A percentile compares a stretch with the other conserved stretches of the same genome.
These are phyloP conservation scores for Penicillium sp. DNA, from an alignment of 2,329 filamentous ascomycete genomes.

Conservation along the genomic window DNA sequence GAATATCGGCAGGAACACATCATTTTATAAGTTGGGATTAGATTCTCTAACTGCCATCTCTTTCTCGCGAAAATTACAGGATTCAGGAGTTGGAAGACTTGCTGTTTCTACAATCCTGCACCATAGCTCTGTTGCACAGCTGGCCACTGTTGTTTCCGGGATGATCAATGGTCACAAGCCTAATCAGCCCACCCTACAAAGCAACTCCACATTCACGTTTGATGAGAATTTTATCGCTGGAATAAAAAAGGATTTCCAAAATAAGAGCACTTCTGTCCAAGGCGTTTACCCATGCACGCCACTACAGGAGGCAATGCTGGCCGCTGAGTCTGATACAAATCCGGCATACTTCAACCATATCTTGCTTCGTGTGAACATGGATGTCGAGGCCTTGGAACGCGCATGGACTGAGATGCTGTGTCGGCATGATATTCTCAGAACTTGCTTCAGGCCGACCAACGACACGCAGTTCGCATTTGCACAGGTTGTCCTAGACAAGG, in stretches of 20 bases:
- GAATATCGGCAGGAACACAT: constrained; percentile 63
- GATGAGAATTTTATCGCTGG: constrained; percentile 29
- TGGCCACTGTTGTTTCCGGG: constrained; percentile 46
- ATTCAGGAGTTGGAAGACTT: constrained; percentile 49
- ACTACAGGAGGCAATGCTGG: constrained; percentile 85
- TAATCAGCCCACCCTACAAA: background rate
- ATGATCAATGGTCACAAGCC: constrained; percentile 1
- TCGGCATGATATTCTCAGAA: constrained; percentile 76
- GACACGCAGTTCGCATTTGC: constrained; percentile 63
- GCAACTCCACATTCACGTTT: constrained; percentile 13
- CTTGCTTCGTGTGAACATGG: constrained; percentile 59
- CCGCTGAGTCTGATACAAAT: constrained; percentile 50
- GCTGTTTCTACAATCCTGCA: constrained; percentile 71
- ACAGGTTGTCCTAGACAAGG: constrained; percentile 66
- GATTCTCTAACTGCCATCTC: constrained; percentile 82
- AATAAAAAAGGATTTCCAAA: constrained; percentile 35
- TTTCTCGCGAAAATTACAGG: constrained; percentile 60
- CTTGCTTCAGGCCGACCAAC: constrained; percentile 70
- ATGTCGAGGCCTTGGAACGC: constrained; percentile 52
- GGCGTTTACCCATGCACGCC: constrained; percentile 78
- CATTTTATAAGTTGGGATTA: constrained; percentile 75
- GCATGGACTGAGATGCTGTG: constrained; percentile 65
- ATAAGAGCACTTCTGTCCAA: constrained; percentile 43
- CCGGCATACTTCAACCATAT: constrained; percentile 73
- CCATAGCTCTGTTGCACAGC: constrained; percentile 64